Evolutionary conservation across 1,284 basidiomycete genomes (phyloP).

Genomic region (Boletellus deceptivus): DNA sequence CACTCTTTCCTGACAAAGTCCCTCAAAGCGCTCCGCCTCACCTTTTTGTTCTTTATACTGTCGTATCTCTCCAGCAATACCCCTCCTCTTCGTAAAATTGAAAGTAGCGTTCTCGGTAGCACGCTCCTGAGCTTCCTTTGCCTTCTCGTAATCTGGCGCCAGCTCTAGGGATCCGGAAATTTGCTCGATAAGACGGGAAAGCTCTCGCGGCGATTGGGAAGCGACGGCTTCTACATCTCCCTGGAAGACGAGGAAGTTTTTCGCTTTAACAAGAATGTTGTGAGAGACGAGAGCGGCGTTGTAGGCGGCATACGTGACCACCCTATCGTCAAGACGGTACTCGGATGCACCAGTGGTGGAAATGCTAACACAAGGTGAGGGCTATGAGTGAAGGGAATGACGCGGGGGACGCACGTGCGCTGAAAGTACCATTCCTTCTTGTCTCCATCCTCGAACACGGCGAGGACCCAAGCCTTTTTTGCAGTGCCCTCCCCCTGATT

Average conservation of each 20-base stretch:
- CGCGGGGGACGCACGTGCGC: conserved; percentile 65
- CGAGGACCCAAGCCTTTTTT: conserved; percentile 92
- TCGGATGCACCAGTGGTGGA: conserved; percentile 83
- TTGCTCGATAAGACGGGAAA: conserved; percentile 91
- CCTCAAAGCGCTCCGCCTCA: conserved; percentile 89
- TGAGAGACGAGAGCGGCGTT: conserved; percentile 82
- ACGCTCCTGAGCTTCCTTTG: conserved; percentile 83
- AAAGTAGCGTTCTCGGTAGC: conserved; percentile 93
- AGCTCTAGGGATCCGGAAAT: conserved; percentile 94
- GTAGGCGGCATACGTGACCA: conserved; percentile 83
- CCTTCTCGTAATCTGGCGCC: conserved; percentile 85
- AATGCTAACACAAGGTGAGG: conserved; percentile 55
- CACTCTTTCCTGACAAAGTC: conserved; percentile 71
- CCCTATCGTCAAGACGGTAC: conserved; percentile 79
- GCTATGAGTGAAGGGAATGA: background rate
- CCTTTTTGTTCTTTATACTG: conserved; percentile 97
- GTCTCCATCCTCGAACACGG: conserved; percentile 79
- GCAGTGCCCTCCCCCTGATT: conserved; percentile 78
- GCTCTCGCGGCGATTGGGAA: conserved; percentile 88
- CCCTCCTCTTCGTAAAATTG: conserved; percentile 91
- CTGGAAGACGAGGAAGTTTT: conserved; percentile 99
- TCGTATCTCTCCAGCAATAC: conserved; percentile 93
- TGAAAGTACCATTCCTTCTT: conserved; percentile 89
- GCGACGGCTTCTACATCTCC: conserved; percentile 99
- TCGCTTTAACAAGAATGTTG: conserved; percentile 98